Evolutionary conservation across 805 yeast genomes (phyloP), one percentile per base, ranked within the genome.

Genomic region (Wickerhamia fluorescens): DNA sequence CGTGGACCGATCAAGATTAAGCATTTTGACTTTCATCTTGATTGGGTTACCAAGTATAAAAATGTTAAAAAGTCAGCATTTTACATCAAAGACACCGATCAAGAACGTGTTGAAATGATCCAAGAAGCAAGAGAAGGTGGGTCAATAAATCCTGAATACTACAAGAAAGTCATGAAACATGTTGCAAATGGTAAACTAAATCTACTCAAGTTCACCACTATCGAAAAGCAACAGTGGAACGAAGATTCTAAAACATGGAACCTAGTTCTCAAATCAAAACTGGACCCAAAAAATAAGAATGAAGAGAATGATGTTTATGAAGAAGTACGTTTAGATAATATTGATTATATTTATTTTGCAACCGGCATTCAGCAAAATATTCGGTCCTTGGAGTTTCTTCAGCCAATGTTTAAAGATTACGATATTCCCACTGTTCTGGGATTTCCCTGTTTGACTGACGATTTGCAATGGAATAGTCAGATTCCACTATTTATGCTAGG

Each of bases 41-140:
- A 66, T 31, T 66, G 71, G 71, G 71, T 66, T 11, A 61, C 71
- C n/a, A 66, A 66, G 36, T 66, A 63, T 42, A 58, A 59, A 34
- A 66, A 64, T 33, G 61, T 58, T 15, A 58, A 61, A 42, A 65
- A 63, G 34, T 56, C 68, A 2, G 56, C 66, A 1, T 61, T 60
- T 26, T 66, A 65, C 48, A 56, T 61, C 38, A 45, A 47, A 30
- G 69, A 64, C 25, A 53, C 65, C 1, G 70, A 66, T 30, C 54
- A 58, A 24, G 71, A 65, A 30, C 40, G 69, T 16, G 42, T 38
- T 11, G 46, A 64, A 10, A 61, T 62, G 59, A 60, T 65, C 24
- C 43, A 49, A 12, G 56, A 53, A 9, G 68, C 71, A 0, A 42
- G 71, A 30, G 58, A 61, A 35, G 71, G 71, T 7, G 71, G 72